A percentile compares a stretch with the other conserved stretches of the same genome.
Evolutionary conservation across 2,329 filamentous ascomycete genomes (phyloP).

Genomic region (Lasiodiplodia hormozganensis): DNA sequence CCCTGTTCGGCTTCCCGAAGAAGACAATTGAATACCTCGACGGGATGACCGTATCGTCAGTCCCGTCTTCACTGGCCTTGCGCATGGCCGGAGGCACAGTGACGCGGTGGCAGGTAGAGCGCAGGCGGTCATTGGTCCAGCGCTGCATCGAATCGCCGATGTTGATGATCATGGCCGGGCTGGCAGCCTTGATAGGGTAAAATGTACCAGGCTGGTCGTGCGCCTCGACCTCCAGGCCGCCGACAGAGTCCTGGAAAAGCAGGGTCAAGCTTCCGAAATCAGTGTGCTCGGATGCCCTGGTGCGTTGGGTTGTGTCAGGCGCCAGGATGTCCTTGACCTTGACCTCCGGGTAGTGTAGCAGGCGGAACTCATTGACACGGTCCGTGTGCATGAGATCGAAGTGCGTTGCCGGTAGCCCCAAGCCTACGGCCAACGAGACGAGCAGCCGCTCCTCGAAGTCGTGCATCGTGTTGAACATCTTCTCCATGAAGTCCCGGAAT

Average conservation of each 20-base stretch:
- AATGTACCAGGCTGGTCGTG: slow-evolving; percentile 38
- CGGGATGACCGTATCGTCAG: neutral
- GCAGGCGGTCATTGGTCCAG: slow-evolving; percentile 38
- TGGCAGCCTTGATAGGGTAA: slow-evolving; percentile 39
- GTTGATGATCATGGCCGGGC: slow-evolving; percentile 42
- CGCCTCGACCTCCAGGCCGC: slow-evolving; percentile 49
- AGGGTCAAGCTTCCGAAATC: slow-evolving; percentile 52
- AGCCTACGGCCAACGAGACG: neutral
- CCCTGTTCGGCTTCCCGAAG: neutral
- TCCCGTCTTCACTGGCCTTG: neutral
- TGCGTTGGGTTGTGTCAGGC: neutral
- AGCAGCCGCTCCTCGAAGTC: neutral
- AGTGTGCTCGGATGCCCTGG: slow-evolving; percentile 38
- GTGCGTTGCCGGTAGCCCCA: neutral
- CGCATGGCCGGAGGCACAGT: neutral
- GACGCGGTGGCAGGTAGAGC: neutral
- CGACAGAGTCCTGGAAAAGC: slow-evolving; percentile 50
- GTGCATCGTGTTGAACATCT: neutral
- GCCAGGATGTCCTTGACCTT: neutral
- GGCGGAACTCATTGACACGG: neutral
- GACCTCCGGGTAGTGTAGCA: neutral
- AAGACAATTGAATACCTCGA: neutral
- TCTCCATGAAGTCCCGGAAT: neutral
- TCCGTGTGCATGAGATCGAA: neutral
- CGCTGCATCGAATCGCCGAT: slow-evolving; percentile 45